Percentiles rank a stretch among this genome's conserved stretches.
Evolutionary conservation across 768 basidiomycete genomes (phyloP).

Genomic region (Cystobasidiopsis lactophilus): DNA sequence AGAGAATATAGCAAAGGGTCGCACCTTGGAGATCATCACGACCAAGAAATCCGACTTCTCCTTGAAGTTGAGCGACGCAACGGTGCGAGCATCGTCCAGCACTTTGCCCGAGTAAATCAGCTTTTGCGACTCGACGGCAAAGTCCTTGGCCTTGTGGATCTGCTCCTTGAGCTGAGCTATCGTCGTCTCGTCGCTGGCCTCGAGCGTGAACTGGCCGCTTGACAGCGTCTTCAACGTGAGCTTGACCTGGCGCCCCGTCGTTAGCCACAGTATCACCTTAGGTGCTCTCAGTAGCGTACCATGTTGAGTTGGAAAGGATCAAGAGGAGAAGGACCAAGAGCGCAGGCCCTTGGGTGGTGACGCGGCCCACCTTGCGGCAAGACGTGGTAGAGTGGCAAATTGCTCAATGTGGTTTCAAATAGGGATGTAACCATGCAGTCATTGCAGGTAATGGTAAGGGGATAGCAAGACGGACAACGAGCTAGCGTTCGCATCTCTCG

Average conservation of each 20-base stretch:
- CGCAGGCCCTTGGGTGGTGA: no score
- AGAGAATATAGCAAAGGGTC: neutral
- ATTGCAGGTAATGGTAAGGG: no score
- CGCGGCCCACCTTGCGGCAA: no score
- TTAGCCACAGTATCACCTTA: no score
- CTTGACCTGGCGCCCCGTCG: conserved; percentile 3
- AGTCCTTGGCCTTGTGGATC: neutral
- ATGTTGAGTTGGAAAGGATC: no score
- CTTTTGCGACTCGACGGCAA: conserved; percentile 44
- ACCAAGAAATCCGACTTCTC: conserved; percentile 99
- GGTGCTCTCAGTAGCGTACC: no score
- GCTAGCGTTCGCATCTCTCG: no score
- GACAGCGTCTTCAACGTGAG: conserved; percentile 87
- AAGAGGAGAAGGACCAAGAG: no score
- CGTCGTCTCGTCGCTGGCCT: conserved; percentile 28
- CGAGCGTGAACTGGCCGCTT: conserved; percentile 73
- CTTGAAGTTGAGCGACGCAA: conserved; percentile 74
- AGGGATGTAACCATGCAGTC: no score
- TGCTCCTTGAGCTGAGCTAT: conserved; percentile 13
- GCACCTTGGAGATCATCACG: conserved; percentile 96
- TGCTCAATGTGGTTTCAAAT: no score
- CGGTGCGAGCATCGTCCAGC: conserved; percentile 61
- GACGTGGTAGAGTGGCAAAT: no score
- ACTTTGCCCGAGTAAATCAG: conserved; percentile 93
- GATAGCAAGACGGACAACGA: no score